Evolutionary conservation across 2,329 filamentous ascomycete species (phyloP), one percentile per base, ranked within the genome.

Genomic region (Xylaria sp.): DNA sequence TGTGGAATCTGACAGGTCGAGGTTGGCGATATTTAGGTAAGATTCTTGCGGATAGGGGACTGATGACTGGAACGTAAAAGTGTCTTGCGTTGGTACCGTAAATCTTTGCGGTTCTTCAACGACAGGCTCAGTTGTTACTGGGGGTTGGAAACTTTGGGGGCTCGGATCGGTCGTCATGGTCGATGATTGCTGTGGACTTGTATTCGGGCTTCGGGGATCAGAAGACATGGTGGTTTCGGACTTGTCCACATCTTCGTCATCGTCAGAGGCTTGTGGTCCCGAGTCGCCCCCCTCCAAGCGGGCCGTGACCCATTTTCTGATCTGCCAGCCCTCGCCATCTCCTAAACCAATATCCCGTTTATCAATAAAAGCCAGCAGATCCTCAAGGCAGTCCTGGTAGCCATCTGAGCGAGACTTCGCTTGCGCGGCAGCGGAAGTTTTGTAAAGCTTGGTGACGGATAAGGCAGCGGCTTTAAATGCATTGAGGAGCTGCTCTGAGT

Each of bases 361-460:
- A 72, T 97, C 92, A 57, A 97, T 78, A 67, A 96, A 95, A 13
- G 81, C 76, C n/a, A 97, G 77, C 4, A 99, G 79, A 66, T 97
- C 93, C 65, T 97, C 91, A 44, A 99, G 79, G 44, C 92, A 95
- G 71, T 97, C 92, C 73, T 97, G 92, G 69, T 97, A 97, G 30
- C 94, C 94, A 46, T 92, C 88, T 54, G 84, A 78, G 54, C 90
- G 86, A 52, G 91, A 86, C 69, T 87, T 87, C 54, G 87, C 81
- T 72, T 94, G 87, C 53, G 90, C 89, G 37, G 86, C 81, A 10
- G 90, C 88, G 2, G 93, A 93, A 46, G 88, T 92, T 76, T 96
- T 97, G 79, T 97, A 97, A 11, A 99, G 86, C 70, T 95, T 96
- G 52, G 94, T 97, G 58, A 97, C 92, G 4, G 92, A 96, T 39